These are phyloP conservation scores for Brassica incana DNA, from an alignment of 345 rosid genomes.

Conservation along the genomic window DNA sequence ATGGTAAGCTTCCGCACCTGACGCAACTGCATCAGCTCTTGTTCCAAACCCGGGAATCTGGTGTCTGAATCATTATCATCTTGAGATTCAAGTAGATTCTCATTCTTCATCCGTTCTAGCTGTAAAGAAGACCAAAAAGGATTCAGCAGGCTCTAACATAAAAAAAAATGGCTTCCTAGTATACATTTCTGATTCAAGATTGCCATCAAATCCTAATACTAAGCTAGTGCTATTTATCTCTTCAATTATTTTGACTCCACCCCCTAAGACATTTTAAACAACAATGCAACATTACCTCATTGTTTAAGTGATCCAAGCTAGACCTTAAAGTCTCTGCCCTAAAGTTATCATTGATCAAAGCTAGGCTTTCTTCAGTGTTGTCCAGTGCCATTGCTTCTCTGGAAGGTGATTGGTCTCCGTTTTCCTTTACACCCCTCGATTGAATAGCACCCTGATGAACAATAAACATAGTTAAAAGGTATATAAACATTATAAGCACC, in stretches of 20 bases:
- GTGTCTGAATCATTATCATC: constrained; percentile 50
- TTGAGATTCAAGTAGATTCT: constrained; percentile 61
- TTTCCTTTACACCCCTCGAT: constrained; percentile 47
- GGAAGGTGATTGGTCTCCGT: constrained; percentile 39
- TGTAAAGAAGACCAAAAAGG: constrained; percentile 36
- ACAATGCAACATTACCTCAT: constrained; percentile 58
- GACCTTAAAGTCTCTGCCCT: constrained; percentile 72
- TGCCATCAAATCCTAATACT: not conserved
- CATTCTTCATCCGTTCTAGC: constrained; percentile 96
- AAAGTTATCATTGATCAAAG: constrained; percentile 55
- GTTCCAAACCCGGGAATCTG: constrained; percentile 66
- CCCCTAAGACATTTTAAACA: not conserved
- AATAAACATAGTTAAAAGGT: constrained; percentile 15
- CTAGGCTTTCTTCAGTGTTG: constrained; percentile 50
- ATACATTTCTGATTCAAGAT: too few species aligned
- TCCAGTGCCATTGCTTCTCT: constrained; percentile 43
- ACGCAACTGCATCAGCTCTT: constrained; percentile 61
- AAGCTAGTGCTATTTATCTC: not conserved
- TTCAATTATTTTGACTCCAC: not conserved
- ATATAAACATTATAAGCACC: not conserved
- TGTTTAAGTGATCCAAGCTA: constrained; percentile 85
- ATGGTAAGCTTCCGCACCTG: constrained; percentile 51
- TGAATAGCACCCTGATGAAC: constrained; percentile 52
- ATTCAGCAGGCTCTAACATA: not conserved
- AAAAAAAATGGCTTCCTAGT: too few species aligned